Percentiles rank a stretch among this genome's conserved stretches.
Conservation (phyloP, 345 rosid genomes). For the Arabidopsis arenosa region DNA sequence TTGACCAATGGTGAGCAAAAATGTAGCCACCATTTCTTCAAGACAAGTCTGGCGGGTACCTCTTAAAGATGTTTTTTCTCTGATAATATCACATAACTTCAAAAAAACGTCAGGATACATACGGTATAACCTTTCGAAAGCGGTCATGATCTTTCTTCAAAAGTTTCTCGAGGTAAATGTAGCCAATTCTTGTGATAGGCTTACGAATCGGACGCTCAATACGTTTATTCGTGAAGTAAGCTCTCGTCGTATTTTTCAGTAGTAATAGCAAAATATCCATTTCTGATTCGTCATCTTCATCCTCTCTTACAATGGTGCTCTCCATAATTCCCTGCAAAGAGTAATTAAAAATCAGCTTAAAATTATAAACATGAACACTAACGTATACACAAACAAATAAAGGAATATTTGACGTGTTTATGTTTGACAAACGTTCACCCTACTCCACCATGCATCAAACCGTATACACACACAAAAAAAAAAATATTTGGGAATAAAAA, state of each 20-base stretch:
- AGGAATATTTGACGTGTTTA: too few relatives aligned
- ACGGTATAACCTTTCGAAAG: not conserved
- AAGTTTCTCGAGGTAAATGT: not conserved
- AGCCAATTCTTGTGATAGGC: not conserved
- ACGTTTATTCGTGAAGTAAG: not conserved
- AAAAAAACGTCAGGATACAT: not conserved
- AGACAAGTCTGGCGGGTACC: not conserved
- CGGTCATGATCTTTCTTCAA: not conserved
- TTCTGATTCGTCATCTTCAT: not conserved
- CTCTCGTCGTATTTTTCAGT: not conserved
- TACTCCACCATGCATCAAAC: too few relatives aligned
- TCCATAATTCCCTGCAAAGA: too few relatives aligned
- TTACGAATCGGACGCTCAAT: not conserved
- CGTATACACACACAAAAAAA: too few relatives aligned
- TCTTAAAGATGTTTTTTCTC: not conserved
- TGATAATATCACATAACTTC: slow-evolving; percentile 7
- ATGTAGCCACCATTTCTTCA: slow-evolving; percentile 5
- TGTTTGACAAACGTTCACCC: too few relatives aligned
- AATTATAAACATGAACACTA: too few relatives aligned
- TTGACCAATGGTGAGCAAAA: not conserved
- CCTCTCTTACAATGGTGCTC: not conserved
- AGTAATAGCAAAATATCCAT: not conserved
- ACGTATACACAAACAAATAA: too few relatives aligned
- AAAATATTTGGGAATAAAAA: too few relatives aligned
- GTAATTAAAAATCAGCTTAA: too few relatives aligned